Evolutionary conservation across 1,284 basidiomycete species (phyloP).

Genomic region (Boletus sp.): DNA sequence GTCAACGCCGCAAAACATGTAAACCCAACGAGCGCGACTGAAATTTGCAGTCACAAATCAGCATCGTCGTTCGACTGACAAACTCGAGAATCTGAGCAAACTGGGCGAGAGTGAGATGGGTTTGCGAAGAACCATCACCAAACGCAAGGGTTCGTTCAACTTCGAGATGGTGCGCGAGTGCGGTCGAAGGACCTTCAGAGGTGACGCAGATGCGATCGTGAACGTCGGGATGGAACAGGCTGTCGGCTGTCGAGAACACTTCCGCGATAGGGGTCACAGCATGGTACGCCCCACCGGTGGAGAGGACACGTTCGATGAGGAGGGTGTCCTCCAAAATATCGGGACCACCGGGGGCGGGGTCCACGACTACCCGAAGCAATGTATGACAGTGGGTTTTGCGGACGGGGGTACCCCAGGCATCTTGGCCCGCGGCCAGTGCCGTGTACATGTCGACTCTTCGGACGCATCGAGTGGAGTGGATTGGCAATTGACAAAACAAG

Average conservation of each 20-base stretch:
- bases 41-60: conserved; percentile 7
- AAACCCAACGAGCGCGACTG: conserved; percentile 13
- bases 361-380: too few species aligned
- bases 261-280: conserved; percentile 11
- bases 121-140: neutral
- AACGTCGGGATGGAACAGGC: conserved; percentile 8
- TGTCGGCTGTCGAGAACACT: neutral
- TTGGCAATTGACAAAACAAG: too few species aligned
- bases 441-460: too few species aligned
- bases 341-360: too few species aligned
- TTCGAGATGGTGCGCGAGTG: conserved; percentile 1
- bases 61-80: conserved; percentile 5
- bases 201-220: conserved; percentile 12
- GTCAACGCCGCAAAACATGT: too few species aligned
- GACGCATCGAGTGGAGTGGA: too few species aligned
- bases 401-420: too few species aligned
- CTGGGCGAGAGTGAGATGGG: conserved; percentile 4
- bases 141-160: conserved; percentile 15
- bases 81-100: conserved; percentile 12
- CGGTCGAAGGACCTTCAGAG: neutral
- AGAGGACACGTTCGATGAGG: too few species aligned
- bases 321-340: too few species aligned
- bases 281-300: conserved; percentile 6
- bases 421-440: too few species aligned
- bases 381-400: too few species aligned